A percentile compares a stretch with the other conserved stretches of the same genome.
phyloP scores from a whole-genome alignment of 306 rosid species.

The Casuarina cunninghamiana region DNA sequence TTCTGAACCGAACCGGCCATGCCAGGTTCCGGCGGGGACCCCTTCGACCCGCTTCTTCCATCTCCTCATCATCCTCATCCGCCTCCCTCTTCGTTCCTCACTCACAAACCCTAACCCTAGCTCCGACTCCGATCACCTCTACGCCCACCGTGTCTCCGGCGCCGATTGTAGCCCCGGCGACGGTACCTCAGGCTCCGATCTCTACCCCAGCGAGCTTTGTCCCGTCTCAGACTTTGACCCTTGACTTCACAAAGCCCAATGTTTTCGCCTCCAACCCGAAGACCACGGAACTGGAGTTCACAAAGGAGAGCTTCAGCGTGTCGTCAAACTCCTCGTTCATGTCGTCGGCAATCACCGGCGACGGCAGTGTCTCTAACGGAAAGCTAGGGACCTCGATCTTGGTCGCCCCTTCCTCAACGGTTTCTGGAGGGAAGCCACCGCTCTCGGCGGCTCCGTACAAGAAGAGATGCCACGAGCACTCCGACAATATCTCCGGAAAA shows the following conservation, averaged over 20 bases:
- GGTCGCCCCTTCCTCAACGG: conserved; percentile 36
- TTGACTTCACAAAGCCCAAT: conserved; percentile 72
- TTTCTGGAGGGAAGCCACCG: conserved; percentile 70
- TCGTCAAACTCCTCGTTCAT: conserved; percentile 82
- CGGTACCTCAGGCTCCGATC: conserved; percentile 25
- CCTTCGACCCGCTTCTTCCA: conserved; percentile 22
- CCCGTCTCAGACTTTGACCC: conserved; percentile 60
- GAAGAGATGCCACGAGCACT: conserved; percentile 70
- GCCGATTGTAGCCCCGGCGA: conserved; percentile 12
- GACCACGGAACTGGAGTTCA: conserved; percentile 55
- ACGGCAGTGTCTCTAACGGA: conserved; percentile 84
- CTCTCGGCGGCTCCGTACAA: conserved; percentile 44
- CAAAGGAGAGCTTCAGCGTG: conserved; percentile 68
- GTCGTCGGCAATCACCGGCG: conserved; percentile 90
- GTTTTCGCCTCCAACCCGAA: conserved; percentile 36
- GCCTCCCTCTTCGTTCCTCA: conserved; percentile 25
- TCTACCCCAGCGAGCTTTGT: conserved; percentile 32
- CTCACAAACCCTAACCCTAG: conserved; percentile 15
- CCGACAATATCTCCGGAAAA: conserved; percentile 57
- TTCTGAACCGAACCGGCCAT: conserved; percentile 77
- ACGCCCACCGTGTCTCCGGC: conserved; percentile 26
- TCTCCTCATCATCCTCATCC: conserved; percentile 22
- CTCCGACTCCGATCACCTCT: conserved; percentile 33
- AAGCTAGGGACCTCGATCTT: conserved; percentile 70
- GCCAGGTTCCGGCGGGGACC: conserved; percentile 97